phyloP scores from a whole-genome alignment of 768 basidiomycete species.

The Tulasnella sp. region DNA sequence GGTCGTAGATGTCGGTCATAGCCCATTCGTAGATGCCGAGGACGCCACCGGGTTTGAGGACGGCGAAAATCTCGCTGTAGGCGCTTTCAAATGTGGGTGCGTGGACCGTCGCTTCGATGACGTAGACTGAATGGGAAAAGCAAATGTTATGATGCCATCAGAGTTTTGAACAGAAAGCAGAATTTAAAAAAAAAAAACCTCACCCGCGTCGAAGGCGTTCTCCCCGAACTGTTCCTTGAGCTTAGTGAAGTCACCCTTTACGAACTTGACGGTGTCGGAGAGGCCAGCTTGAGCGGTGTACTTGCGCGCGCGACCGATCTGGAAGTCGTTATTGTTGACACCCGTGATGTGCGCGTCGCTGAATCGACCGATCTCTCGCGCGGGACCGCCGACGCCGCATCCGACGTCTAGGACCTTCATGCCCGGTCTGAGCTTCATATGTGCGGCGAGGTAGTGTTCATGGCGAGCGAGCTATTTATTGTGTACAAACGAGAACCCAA shows the following conservation, averaged over 20 bases:
- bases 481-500: not conserved
- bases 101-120: constrained; percentile 96
- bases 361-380: constrained; percentile 88
- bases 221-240: constrained; percentile 84
- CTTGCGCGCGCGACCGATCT: constrained; percentile 71
- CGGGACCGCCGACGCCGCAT: constrained; percentile 96
- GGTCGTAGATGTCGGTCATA: constrained; percentile 94
- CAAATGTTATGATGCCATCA: too few species aligned
- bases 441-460: constrained; percentile 89
- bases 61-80: constrained; percentile 84
- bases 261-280: constrained; percentile 65
- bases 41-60: constrained; percentile 90
- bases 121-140: constrained; percentile 59
- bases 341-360: constrained; percentile 75
- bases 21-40: constrained; percentile 99
- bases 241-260: constrained; percentile 96
- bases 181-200: not conserved
- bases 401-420: constrained; percentile 98
- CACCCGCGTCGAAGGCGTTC: constrained; percentile 88
- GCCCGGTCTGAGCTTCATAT: constrained; percentile 73
- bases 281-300: constrained; percentile 73
- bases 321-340: constrained; percentile 94
- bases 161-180: not conserved
- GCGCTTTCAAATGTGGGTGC: constrained; percentile 94
- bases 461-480: constrained; percentile 81